Evolutionary conservation across 164 flowering plant genomes (phyloP).

Genomic region (Paratinospora sagittata): DNA sequence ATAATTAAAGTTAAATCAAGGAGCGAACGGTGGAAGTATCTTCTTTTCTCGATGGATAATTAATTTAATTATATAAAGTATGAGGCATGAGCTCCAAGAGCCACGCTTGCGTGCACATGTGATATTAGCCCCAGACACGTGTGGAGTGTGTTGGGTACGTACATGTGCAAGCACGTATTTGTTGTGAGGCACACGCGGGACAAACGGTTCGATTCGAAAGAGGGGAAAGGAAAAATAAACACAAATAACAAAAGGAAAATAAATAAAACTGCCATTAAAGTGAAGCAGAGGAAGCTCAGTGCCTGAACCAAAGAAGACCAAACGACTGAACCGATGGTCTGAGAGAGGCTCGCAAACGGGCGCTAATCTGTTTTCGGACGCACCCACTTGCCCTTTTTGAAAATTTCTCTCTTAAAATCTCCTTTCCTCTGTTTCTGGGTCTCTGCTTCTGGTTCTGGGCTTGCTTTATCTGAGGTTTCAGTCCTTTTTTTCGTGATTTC

Average conservation of each 20-base stretch:
- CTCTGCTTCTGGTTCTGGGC: conserved; percentile 7
- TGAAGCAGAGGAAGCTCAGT: too few species aligned
- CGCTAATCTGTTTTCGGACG: neutral
- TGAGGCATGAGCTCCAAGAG: neutral
- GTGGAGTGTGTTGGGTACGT: too few species aligned
- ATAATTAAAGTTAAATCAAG: too few species aligned
- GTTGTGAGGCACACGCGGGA: neutral
- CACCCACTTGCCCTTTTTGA: neutral
- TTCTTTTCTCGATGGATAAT: neutral
- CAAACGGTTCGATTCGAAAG: neutral
- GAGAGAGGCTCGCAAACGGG: too few species aligned
- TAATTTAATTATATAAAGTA: too few species aligned
- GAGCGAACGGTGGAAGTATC: neutral
- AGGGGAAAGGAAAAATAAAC: too few species aligned
- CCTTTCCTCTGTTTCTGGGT: neutral
- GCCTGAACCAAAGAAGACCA: too few species aligned
- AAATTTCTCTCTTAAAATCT: conserved; percentile 7
- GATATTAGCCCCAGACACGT: neutral
- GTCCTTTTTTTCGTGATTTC: conserved; percentile 42
- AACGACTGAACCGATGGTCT: too few species aligned
- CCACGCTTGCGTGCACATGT: neutral
- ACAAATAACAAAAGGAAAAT: too few species aligned
- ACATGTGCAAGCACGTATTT: too few species aligned
- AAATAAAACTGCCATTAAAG: too few species aligned
- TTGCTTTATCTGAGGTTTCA: conserved; percentile 4